Base-by-base conservation (phyloP, 176 grass and related monocot genomes). In the Carex scoparia region DNA sequence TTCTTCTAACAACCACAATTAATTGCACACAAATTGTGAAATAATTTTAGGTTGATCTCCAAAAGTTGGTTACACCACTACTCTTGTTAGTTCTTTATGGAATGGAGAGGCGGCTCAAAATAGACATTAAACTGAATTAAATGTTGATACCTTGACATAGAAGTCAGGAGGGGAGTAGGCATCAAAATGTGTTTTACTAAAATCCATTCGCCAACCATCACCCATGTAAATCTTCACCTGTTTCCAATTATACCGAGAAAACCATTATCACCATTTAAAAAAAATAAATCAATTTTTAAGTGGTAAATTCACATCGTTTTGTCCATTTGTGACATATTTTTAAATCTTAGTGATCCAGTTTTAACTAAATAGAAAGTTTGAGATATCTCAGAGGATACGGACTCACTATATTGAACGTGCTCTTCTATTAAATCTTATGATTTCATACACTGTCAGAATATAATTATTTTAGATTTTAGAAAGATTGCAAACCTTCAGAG, bases 161-260 rank as follows among this genome's bases (percentile, higher is more conserved):
- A 98, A 98, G 79, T 98, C 96, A 54, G 93, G 96, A 38, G 96
- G 96, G 0, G 96, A 98, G 23, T 90, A 98, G 18, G 86, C 1
- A 61, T 98, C 95, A 3, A 98, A 98, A 87, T 98, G 96, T 61
- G 92, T 98, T 86, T 92, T 88, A 75, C 93, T 95, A 86, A 98
- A 98, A 85, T 98, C 96, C 76, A 88, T 86, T 68, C 86, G 84
- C 96, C 96, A 98, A 37, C 96, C 96, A 77, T 98, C 93, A 19
- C 96, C 96, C 96, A 95, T 94, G 54, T 98, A 98, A 42, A 95
- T 86, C 70, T 98, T 98, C 1, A 98, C 96, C 94, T 97, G 84
- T 83, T 81, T 51, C 10, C 2, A 67, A 83, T 83, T 79, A 31
- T 15, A 61, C 4, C 0, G 10, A 79, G 10, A 62, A 56, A 81